phyloP scores from a whole-genome alignment of 2,329 filamentous ascomycete species.

The Albifimbria verrucaria region DNA sequence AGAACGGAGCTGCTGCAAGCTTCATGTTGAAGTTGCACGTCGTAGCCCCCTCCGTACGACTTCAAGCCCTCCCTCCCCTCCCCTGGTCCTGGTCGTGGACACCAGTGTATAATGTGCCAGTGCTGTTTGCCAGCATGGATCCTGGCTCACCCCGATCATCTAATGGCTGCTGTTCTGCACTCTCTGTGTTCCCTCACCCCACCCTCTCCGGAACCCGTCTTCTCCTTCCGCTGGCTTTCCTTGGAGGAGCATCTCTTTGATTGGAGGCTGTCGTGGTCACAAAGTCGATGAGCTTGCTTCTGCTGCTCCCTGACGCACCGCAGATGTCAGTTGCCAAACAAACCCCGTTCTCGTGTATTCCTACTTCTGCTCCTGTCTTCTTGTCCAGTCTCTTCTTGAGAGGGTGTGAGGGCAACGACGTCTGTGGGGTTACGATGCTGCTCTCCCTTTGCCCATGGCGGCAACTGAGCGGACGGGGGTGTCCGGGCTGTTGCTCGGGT shows the following conservation, averaged over 20 bases:
- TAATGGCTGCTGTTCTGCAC: background rate
- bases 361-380: too few species aligned
- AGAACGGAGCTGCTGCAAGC: background rate
- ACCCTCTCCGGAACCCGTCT: background rate
- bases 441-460: too few species aligned
- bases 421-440: background rate
- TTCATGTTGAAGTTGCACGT: background rate
- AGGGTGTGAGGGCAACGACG: background rate
- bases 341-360: background rate
- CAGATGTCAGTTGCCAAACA: slow-evolving; percentile 17
- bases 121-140: background rate
- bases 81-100: background rate
- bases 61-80: background rate
- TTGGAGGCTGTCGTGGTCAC: background rate
- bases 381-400: background rate
- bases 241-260: background rate
- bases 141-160: background rate
- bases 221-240: background rate
- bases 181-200: background rate
- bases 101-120: background rate
- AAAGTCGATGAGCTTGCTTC: background rate
- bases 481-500: background rate
- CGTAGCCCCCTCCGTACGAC: background rate
- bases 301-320: slow-evolving; percentile 11
- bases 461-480: background rate